Evolutionary conservation across 2,329 filamentous ascomycete species (phyloP), one percentile per base, ranked within the genome.

Genomic region (Claviceps pazoutovae): DNA sequence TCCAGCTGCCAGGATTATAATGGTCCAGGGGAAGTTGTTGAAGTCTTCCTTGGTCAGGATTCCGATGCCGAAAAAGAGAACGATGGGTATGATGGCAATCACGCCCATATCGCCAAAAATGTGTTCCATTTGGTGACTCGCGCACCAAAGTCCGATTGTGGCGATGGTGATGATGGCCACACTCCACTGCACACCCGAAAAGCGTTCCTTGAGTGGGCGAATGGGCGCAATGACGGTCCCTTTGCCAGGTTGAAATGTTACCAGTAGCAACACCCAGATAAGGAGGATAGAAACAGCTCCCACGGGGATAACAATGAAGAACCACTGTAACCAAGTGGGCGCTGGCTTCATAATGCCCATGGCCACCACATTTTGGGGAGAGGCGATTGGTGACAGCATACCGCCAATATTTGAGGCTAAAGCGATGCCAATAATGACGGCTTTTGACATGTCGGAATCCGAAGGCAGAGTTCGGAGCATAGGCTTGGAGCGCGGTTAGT

Each of bases 11-110:
- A 98, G 83, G 62, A 98, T 97, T 68, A 98, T 96, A 68, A 98
- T 98, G 19, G 94, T 98, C 93, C 93, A 98, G 41, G 96, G 84
- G 68, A 98, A 98, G 68, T 98, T 98, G 74, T 98, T 98, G 66
- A 98, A 98, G 70, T 98, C 93, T 69, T 97, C 93, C 70, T 97
- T 98, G 48, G 90, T 97, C 36, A 98, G 75, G 58, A 97, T 91
- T 11, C 93, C 93, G 2, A 89, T 90, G 51, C 93, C 93, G 61
- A 98, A 98, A 76, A 98, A 98, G 43, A 96, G 75, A 3, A 95
- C 86, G 49, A 98, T 84, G 5, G 93, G 93, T 55, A 98, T 88
- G 63, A 98, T 95, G 53, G 93, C 94, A 43, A 98, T 86, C 50
- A 98, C 90, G 50, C 93, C 93, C 93, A 98, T 98, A 64, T 98